These are phyloP conservation scores for Coemansia furcata DNA, from an alignment of 192 early-diverging fungal species.

Conservation along the genomic window DNA sequence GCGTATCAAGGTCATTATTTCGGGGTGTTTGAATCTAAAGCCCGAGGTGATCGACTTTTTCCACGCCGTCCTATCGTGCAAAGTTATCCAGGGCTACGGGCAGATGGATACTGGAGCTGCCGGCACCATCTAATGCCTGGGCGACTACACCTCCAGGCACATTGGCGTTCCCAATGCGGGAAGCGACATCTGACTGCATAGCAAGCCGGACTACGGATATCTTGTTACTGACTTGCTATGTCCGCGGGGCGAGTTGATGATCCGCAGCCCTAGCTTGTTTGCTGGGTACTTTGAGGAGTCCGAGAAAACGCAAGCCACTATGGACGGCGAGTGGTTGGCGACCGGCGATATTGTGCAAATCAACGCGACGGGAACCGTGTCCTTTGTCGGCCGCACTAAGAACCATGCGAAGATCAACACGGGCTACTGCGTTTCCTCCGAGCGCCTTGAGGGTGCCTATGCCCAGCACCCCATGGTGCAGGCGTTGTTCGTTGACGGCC, in stretches of 20 bases:
- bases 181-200: slow-evolving; percentile 76
- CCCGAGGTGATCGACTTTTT: slow-evolving; percentile 63
- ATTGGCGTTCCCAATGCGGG: slow-evolving; percentile 63
- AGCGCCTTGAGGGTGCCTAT: slow-evolving; percentile 34
- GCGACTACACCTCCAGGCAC: slow-evolving; percentile 61
- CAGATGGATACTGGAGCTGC: slow-evolving; percentile 62
- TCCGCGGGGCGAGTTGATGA: no score
- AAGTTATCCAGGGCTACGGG: no score
- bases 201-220: slow-evolving; percentile 68
- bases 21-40: slow-evolving; percentile 66
- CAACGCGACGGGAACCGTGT: slow-evolving; percentile 13
- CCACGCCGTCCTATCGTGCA: no score
- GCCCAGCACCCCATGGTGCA: slow-evolving; percentile 66
- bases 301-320: slow-evolving; percentile 53
- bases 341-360: no score
- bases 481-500: slow-evolving; percentile 84
- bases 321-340: no score
- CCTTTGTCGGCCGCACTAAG: slow-evolving; percentile 73
- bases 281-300: slow-evolving; percentile 75
- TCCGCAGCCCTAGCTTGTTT: background rate
- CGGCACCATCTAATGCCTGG: slow-evolving; percentile 41
- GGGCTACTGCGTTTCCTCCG: slow-evolving; percentile 26
- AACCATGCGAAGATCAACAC: slow-evolving; percentile 75
- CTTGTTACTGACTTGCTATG: no score
- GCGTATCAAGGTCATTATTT: slow-evolving; percentile 65